Percentiles rank a stretch among this genome's conserved stretches.
These are phyloP conservation scores for Rhodosporidiobolus odoratus DNA, from an alignment of 768 basidiomycete genomes.

Conservation along the genomic window DNA sequence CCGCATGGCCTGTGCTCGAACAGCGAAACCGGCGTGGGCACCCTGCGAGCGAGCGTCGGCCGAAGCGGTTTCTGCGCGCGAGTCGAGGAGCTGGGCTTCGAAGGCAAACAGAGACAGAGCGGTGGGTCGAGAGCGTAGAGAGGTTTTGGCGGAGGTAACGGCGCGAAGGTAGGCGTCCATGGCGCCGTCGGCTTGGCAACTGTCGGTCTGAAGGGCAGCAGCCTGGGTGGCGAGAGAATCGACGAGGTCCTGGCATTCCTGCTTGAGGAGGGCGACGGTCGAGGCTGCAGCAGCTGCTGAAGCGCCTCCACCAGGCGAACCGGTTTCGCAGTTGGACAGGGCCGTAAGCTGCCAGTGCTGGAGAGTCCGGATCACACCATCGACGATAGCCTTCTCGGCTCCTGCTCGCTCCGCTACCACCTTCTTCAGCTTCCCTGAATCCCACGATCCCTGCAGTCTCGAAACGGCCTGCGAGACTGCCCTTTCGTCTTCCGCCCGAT, in stretches of 20 bases:
- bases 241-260: slow-evolving; percentile 9
- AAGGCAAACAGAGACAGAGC: slow-evolving; percentile 17
- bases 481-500: slow-evolving; percentile 56
- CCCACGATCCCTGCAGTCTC: slow-evolving; percentile 14
- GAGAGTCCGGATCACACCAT: slow-evolving; percentile 3
- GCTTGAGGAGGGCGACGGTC: slow-evolving; percentile 3
- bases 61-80: background rate
- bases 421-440: slow-evolving; percentile 9
- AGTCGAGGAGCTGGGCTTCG: slow-evolving; percentile 19
- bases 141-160: background rate
- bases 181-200: background rate
- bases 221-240: background rate
- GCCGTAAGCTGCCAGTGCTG: slow-evolving; percentile 23
- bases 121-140: slow-evolving; percentile 8
- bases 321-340: background rate
- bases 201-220: background rate
- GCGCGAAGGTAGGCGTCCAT: slow-evolving; percentile 18
- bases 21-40: background rate
- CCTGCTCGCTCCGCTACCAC: slow-evolving; percentile 9
- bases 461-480: slow-evolving; percentile 17
- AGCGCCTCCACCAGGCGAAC: background rate
- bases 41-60: slow-evolving; percentile 18
- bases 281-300: background rate
- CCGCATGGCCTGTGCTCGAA: slow-evolving; percentile 16
- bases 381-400: slow-evolving; percentile 11